Evolutionary conservation across 179 eudicot genomes (phyloP).

Genomic region (Silene coronaria): DNA sequence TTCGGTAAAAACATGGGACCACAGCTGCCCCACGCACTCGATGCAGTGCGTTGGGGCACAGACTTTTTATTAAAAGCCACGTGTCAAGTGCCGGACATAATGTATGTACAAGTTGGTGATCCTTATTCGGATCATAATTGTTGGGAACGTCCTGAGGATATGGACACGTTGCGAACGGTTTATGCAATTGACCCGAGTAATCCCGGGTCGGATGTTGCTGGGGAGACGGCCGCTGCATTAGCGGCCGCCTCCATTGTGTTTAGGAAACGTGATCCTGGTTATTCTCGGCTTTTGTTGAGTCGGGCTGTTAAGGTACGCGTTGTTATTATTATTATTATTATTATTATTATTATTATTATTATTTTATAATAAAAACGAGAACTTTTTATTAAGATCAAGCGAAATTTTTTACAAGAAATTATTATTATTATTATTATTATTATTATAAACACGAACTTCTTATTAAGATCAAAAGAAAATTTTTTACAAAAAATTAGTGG

Average conservation of each 20-base stretch:
- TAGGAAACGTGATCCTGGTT: slow-evolving; percentile 52
- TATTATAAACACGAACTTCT: no score
- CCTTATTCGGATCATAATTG: slow-evolving; percentile 79
- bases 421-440: no score
- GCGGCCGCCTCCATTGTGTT: slow-evolving; percentile 95
- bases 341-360: no score
- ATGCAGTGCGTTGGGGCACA: slow-evolving; percentile 82
- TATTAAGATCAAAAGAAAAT: no score
- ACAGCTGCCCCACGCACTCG: slow-evolving; percentile 54
- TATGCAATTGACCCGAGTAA: slow-evolving; percentile 51
- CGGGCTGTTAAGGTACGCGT: slow-evolving; percentile 69
- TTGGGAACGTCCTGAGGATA: slow-evolving; percentile 97
- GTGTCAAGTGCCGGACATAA: slow-evolving; percentile 43
- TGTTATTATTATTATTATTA: no score
- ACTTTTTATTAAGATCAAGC: no score
- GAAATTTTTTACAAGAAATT: no score
- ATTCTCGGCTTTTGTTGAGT: slow-evolving; percentile 61
- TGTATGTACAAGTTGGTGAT: slow-evolving; percentile 87
- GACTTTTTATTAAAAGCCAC: slow-evolving; percentile 75
- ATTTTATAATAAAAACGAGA: no score
- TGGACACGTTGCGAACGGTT: slow-evolving; percentile 78
- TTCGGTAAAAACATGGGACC: slow-evolving; percentile 62
- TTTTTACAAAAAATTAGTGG: no score
- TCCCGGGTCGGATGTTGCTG: slow-evolving; percentile 97
- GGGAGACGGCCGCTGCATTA: slow-evolving; percentile 92